Evolutionary conservation across 2,329 filamentous ascomycete species (phyloP), one percentile per base, ranked within the genome.

Genomic region (Phialophora expanda): DNA sequence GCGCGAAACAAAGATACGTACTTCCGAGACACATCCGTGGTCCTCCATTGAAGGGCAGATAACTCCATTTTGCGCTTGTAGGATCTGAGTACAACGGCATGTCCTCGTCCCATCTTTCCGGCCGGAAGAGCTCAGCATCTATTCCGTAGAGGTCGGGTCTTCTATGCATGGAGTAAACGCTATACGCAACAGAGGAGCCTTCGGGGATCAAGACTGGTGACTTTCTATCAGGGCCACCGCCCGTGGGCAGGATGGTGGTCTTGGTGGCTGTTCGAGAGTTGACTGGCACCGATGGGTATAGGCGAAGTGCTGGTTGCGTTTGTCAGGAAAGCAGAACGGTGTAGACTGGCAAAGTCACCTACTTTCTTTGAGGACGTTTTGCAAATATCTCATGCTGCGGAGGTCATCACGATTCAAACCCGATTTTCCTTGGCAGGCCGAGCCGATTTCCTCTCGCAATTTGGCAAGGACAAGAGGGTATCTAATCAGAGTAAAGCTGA

Each of bases 271-370:
- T 80, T 68, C 92, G 89, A 56, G 91, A 84, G 78, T 94, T 95
- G 79, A 90, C 90, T 1, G 92, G 91, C 0, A 95, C 90, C 20
- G 86, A 84, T 0, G 91, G 91, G 76, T 93, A 92, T 8, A 93
- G 78, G 17, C 91, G 88, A 65, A 93, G 84, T 3, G 86, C 90
- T 79, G 94, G 91, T 78, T 90, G 89, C 17, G 28, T 56, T 24
- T 2, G 7, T 38, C 14, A 38, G 34, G 17, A 38, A 17, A 4
- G 34, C 14, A 12, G 34, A 46, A 54, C 11, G 3, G 6, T 1
- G 12, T 28, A 5, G 12, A 41, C n/a, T n/a, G n/a, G 48, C 17
- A n/a, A 7, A n/a, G 44, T 14, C 22, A 63, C 69, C 41, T 28
- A 73, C 66, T 56, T 78, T 77, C 83, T 81, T 85, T 65, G 82